Base-by-base conservation (phyloP, 2,329 filamentous ascomycete genomes). In the Rugonectria rugulosa region DNA sequence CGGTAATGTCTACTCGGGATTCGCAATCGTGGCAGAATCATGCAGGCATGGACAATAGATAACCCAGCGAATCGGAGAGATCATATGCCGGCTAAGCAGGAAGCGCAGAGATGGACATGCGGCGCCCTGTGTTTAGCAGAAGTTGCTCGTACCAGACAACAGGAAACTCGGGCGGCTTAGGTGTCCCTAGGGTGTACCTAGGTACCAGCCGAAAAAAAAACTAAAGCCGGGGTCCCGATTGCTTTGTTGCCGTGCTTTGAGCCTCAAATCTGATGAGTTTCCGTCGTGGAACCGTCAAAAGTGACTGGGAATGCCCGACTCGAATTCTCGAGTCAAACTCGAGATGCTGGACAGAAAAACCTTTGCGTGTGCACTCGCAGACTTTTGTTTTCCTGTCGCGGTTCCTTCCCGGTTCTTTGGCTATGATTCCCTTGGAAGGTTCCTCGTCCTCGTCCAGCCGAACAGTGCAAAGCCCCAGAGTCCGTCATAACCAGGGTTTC, bases 321-420 rank as follows among this genome's bases (percentile, higher is more conserved):
- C 42, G 40, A 50, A 41, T 46, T n/a, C 32, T 49, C 32, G 40
- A 56, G 34, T 38, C 34, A 21, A 21, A 41, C 21, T 11, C 17
- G 29, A 32, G 38, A 23, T 20, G 24, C 45, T 50, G 40, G 45
- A 43, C 37, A 47, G n/a, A 24, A 54, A 53, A 53, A 56, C 47
- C 49, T 55, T 54, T 53, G n/a, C n/a, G n/a, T 55, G 53, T 69
- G 63, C 64, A 67, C 64, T 68, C 70, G 68, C 65, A 68, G 57
- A 53, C 64, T 44, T n/a, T n/a, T 40, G 47, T 53, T 55, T 38
- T 50, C 48, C 49, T 50, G 50, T 43, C 42, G 27, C 38, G 46
- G n/a, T 36, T 45, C 53, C 42, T 40, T 38, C 40, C 36, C 17
- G 14, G 10, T 40, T 48, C 36, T 34, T 48, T 40, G 31, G 15